Base-by-base conservation (phyloP, 441 rosid genomes). In the Adansonia gregorii region DNA sequence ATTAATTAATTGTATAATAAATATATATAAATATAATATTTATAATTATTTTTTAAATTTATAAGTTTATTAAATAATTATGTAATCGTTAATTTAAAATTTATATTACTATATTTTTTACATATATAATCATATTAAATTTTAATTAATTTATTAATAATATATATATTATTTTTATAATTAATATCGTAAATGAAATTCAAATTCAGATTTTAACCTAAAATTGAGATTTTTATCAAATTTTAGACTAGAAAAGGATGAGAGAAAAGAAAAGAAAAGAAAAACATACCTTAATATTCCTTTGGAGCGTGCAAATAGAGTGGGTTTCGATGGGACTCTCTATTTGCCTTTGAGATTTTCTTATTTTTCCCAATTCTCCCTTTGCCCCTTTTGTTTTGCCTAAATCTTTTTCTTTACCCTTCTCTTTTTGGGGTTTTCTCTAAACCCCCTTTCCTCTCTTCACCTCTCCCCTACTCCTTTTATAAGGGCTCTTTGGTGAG, bases 201-300 rank as follows among this genome's bases (percentile, higher is more conserved):
- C 41, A 35, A 4, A 35, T 35, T 35, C 6, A 4, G 4, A 35
- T 4, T 35, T 35, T 35, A 35, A 35, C 41, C 41, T 35, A 24
- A 9, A 7, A 46, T 52, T 24, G 12, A 20, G 27, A 35, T 63
- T 63, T 22, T 39, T 15, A 24, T 58, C 17, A 12, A 39, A 43
- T 60, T 56, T 8, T 63, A 31, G n/a, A 43, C 59, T 78, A 51
- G 52, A 14, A 35, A 10, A 20, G 43, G 46, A 65, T 43, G 22
- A 73, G 45, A 46, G 8, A 46, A 51, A 66, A 60, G 4, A 11
- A 52, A 9, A 43, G n/a, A 10, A 4, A 10, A 2, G 1, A 43
- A 19, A 19, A 67, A 81, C 84, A 15, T 79, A 87, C 88, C 89
- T 74, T 82, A 77, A 54, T n/a, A 19, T 22, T 27, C 0, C 75